phyloP scores from a whole-genome alignment of 2,329 filamentous ascomycete species.

The Colletotrichum plurivorum region DNA sequence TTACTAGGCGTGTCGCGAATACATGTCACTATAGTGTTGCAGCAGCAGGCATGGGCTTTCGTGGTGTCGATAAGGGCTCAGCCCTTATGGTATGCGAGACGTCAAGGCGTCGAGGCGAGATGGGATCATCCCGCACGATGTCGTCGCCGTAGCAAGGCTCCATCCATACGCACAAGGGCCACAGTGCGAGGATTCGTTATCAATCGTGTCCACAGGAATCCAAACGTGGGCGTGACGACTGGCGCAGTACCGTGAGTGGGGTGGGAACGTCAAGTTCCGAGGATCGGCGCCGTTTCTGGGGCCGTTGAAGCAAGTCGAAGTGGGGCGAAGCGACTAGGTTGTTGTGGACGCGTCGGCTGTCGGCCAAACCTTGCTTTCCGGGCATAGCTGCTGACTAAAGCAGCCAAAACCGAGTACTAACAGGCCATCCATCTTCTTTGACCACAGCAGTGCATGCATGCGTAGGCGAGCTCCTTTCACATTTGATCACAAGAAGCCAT shows the following conservation, averaged over 20 bases:
- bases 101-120: constrained; percentile 32
- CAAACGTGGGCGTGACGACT: constrained; percentile 39
- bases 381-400: too few species aligned
- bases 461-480: too few species aligned
- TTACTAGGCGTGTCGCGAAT: constrained; percentile 67
- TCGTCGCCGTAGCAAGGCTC: constrained; percentile 22
- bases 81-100: constrained; percentile 28
- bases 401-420: too few species aligned
- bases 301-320: too few species aligned
- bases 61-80: constrained; percentile 34
- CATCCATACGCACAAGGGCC: constrained; percentile 36
- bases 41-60: constrained; percentile 14
- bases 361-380: too few species aligned
- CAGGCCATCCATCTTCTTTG: too few species aligned
- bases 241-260: constrained; percentile 11
- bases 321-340: too few species aligned
- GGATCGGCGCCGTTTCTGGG: constrained; percentile 17
- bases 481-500: too few species aligned
- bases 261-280: constrained; percentile 31
- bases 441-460: too few species aligned
- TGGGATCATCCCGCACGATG: constrained; percentile 36
- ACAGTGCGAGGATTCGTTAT: constrained; percentile 34
- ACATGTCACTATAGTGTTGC: constrained; percentile 56
- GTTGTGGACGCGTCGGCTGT: too few species aligned
- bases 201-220: constrained; percentile 34